phyloP scores from a whole-genome alignment of 306 rosid species.

The Hylodesmum podocarpum region DNA sequence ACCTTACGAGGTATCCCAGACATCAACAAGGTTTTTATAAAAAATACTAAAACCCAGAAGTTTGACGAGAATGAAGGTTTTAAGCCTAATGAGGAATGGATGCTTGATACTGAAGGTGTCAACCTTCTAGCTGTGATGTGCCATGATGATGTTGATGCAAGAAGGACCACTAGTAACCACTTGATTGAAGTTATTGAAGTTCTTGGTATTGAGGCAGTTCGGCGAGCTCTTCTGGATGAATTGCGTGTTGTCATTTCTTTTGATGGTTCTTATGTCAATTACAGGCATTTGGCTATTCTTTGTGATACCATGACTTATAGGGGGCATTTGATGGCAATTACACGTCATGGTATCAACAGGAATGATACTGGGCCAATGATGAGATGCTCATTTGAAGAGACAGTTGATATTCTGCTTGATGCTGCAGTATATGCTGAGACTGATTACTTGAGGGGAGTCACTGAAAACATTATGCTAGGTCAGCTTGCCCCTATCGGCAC shows the following conservation, averaged over 20 bases:
- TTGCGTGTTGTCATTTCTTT: conserved; percentile 93
- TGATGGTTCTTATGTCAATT: conserved; percentile 97
- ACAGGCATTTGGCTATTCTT: conserved; percentile 93
- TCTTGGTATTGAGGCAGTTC: conserved; percentile 98
- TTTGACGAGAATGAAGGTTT: conserved; percentile 86
- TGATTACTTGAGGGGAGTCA: conserved; percentile 87
- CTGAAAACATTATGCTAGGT: conserved; percentile 96
- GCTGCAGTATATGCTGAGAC: conserved; percentile 96
- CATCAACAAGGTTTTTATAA: conserved; percentile 91
- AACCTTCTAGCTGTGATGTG: conserved; percentile 94
- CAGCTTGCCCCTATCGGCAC: conserved; percentile 99
- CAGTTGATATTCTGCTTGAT: conserved; percentile 96
- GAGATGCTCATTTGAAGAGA: conserved; percentile 98
- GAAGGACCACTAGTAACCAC: conserved; percentile 92
- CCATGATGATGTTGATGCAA: conserved; percentile 92
- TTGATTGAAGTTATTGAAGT: conserved; percentile 97
- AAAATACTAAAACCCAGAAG: conserved; percentile 75
- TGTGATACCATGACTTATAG: conserved; percentile 99
- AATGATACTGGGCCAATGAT: conserved; percentile 99
- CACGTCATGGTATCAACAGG: conserved; percentile 95
- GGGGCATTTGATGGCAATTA: conserved; percentile 98
- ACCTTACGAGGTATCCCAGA: conserved; percentile 94
- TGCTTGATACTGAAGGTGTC: conserved; percentile 98
- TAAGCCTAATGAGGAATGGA: conserved; percentile 94
- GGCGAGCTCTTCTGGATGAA: conserved; percentile 83